Evolutionary conservation across 352 stramenopile species (phyloP).

Genomic region (Pythium rhizo-oryzae): DNA sequence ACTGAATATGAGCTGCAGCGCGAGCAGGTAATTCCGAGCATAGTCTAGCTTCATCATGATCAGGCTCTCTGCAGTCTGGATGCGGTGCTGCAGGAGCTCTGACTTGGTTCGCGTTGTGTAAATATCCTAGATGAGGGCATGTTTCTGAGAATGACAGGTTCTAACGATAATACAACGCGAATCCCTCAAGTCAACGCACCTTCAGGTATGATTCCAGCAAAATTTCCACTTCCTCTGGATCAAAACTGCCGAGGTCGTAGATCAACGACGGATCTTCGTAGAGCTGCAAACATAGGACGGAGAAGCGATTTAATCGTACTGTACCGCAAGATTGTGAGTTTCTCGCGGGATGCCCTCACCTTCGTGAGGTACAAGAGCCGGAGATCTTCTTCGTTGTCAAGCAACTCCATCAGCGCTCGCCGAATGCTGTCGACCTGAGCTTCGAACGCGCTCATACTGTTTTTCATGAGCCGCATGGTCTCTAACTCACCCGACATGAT

Average conservation of each 20-base stretch:
- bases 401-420: conserved; percentile 37
- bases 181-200: conserved; percentile 6
- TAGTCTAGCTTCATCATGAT: conserved; percentile 60
- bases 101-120: conserved; percentile 39
- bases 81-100: conserved; percentile 36
- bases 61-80: conserved; percentile 39
- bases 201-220: conserved; percentile 42
- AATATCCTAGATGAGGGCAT: conserved; percentile 31
- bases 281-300: too few species aligned
- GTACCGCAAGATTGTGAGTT: too few species aligned
- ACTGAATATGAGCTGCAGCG: conserved; percentile 48
- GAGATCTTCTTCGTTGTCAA: conserved; percentile 39
- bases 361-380: conserved; percentile 44
- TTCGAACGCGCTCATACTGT: conserved; percentile 38
- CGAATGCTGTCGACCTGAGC: conserved; percentile 40
- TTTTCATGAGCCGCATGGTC: conserved; percentile 43
- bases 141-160: neutral
- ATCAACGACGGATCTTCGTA: conserved; percentile 30
- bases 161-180: neutral
- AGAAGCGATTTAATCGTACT: neutral
- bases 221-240: conserved; percentile 42
- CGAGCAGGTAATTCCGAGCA: conserved; percentile 52
- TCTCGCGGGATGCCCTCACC: neutral
- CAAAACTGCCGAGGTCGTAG: conserved; percentile 38
- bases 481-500: conserved; percentile 41